Evolutionary conservation across 805 yeast genomes (phyloP), one percentile per base, ranked within the genome.

Genomic region (Myxozyma vanderwaltii): DNA sequence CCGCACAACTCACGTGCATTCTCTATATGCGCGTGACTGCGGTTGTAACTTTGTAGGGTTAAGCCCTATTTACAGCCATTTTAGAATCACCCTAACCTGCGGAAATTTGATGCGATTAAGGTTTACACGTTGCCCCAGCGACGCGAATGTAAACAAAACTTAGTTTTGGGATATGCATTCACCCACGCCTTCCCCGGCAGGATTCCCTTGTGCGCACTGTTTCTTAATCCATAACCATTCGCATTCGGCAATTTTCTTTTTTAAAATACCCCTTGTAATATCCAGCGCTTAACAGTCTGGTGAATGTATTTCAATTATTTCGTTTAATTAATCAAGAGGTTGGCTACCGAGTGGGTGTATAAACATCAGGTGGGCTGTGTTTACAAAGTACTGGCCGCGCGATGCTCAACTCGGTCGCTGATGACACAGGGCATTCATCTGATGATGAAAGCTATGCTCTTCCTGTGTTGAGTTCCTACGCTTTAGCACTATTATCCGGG

Each of bases 401-500:
- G 27, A 48, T 48, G 52, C 26, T 36, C 15, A 36, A 15, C 41
- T n/a, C 26, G 29, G 45, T 44, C 10, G 47, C 46, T 6, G 63
- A 59, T 33, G 59, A 54, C 24, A 51, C 59, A 12, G 57, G 31
- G 47, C 47, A 48, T 24, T 53, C 63, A 43, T 59, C 62, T 21
- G 69, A 72, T 3, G 68, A 82, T 60, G 79, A 76, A 61, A 79
- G 81, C 40, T 80, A 80, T 66, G 75, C 79, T 45, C 86, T 86
- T 0, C 88, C 88, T 1, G 82, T 82, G 13, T 74, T 83, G 59
- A 82, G 86, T 67, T 77, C 82, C 4, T 84, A 82, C 67, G 82
- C 85, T 38, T 75, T 81, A 21, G 86, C 84, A 26, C 71, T 83
- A 24, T 71, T 83, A 39, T 76, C 79, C 1, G 53, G 58, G 41